Evolutionary conservation across 2,329 filamentous ascomycete species (phyloP).

Genomic region (Capronia americana): DNA sequence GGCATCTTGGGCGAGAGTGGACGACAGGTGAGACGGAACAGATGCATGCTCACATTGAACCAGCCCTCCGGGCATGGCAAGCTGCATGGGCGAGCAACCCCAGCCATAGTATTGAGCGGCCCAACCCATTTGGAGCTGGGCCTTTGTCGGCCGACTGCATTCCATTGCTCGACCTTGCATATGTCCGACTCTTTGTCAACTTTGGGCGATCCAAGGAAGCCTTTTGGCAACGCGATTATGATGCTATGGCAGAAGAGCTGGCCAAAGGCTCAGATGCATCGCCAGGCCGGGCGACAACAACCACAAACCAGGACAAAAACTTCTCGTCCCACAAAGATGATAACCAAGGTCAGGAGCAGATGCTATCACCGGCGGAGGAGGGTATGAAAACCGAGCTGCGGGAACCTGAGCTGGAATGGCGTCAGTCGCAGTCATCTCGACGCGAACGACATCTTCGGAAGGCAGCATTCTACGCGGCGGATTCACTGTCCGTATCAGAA

Average conservation of each 20-base stretch:
- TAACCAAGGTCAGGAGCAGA: constrained; percentile 53
- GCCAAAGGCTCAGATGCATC: constrained; percentile 77
- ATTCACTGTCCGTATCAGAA: constrained; percentile 87
- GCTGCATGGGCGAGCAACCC: constrained; percentile 88
- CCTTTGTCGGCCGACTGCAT: constrained; percentile 90
- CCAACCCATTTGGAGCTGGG: constrained; percentile 80
- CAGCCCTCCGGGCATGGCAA: constrained; percentile 92
- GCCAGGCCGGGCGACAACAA: constrained; percentile 66
- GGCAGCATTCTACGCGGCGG: constrained; percentile 93
- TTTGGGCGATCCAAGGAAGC: constrained; percentile 90
- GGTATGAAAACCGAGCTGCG: constrained; percentile 39
- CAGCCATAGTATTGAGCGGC: constrained; percentile 80
- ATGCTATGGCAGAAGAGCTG: constrained; percentile 86
- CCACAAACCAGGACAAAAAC: constrained; percentile 37
- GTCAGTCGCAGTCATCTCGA: constrained; percentile 61
- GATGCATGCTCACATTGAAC: constrained; percentile 95
- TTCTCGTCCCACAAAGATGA: constrained; percentile 43
- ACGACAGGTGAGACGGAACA: constrained; percentile 90
- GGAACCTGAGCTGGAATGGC: constrained; percentile 16
- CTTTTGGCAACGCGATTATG: constrained; percentile 93
- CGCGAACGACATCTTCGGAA: constrained; percentile 88
- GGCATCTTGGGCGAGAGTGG: constrained; percentile 87
- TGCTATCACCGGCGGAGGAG: constrained; percentile 43
- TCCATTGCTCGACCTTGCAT: constrained; percentile 87
- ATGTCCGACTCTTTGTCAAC: constrained; percentile 90